phyloP scores from a whole-genome alignment of 116 monocot genomes.

The Phalaenopsis hybrid region DNA sequence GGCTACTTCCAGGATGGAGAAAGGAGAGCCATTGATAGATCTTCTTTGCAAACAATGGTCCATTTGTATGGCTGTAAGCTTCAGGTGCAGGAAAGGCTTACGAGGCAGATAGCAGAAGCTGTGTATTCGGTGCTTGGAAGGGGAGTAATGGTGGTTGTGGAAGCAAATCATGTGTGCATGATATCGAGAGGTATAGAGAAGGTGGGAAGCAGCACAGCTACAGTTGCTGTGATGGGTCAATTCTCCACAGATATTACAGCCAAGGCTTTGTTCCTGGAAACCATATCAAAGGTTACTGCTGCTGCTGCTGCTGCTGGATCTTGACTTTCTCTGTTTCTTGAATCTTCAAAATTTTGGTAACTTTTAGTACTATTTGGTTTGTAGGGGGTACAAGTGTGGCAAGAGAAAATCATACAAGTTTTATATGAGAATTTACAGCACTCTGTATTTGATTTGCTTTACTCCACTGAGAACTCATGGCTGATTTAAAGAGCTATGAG shows the following conservation, averaged over 20 bases:
- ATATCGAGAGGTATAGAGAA: constrained; percentile 92
- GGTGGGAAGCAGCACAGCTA: constrained; percentile 80
- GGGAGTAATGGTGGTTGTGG: constrained; percentile 88
- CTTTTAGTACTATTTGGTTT: too few species aligned
- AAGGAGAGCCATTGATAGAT: constrained; percentile 33
- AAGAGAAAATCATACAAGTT: too few species aligned
- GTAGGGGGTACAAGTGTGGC: too few species aligned
- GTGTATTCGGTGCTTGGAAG: constrained; percentile 27
- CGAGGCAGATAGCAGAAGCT: constrained; percentile 89
- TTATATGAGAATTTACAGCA: too few species aligned
- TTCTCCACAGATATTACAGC: constrained; percentile 54
- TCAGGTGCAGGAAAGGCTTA: constrained; percentile 92
- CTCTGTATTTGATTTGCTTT: too few species aligned
- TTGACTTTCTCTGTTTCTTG: not conserved
- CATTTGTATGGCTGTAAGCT: constrained; percentile 73
- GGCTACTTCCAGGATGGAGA: constrained; percentile 38
- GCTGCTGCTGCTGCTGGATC: constrained; percentile 29
- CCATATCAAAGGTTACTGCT: constrained; percentile 31
- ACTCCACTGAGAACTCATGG: too few species aligned
- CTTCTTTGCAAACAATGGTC: constrained; percentile 56
- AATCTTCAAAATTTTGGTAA: not conserved
- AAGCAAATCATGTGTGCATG: constrained; percentile 94
- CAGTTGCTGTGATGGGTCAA: constrained; percentile 67
- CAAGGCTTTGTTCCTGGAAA: constrained; percentile 59
- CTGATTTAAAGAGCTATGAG: too few species aligned